Base-by-base conservation (phyloP, 257 asterid species). In the Euphrasia confusa region DNA sequence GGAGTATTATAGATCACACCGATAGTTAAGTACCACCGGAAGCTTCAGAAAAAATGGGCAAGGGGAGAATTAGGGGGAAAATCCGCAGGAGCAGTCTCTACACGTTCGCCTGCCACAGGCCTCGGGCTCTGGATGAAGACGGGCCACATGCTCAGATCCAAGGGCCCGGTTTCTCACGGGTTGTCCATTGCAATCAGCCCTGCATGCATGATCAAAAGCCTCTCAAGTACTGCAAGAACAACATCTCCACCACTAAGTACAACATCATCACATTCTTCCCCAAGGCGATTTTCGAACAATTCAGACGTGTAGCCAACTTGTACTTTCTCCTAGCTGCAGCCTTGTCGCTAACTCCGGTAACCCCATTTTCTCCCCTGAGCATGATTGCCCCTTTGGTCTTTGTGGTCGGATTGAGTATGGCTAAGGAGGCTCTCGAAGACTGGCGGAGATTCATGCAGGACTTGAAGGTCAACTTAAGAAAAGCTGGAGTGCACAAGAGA, bases 391-490 rank as follows among this genome's bases (percentile, higher is more conserved):
- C 98, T 10, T 71, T 92, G 68, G 86, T 74, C 14, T 84, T 92
- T 75, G 98, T 92, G 54, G 95, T 92, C 73, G 98, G 98, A 2
- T 67, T 89, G 89, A 92, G 98, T 68, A 92, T 92, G 98, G 95
- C 93, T n/a, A 92, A 92, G 71, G 97, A 92, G 73, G 98, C 94
- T 53, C 62, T 86, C 68, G 98, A 92, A 81, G 98, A 92, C 70
- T 89, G 95, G 88, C 82, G 89, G 15, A 68, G 97, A 70, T 92
- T 92, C 61, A 73, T 89, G 57, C 96, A 92, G 77, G 98, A 89
- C 61, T 81, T 92, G 98, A 86, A 83, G 84, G 96, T 92, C 67
- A 92, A 92, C 77, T 73, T 79, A 64, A 72, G 96, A 48, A 86
- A 92, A 83, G 78, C 81, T 60, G 50, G 60, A 3, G 77, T 89